A percentile compares a stretch with the other conserved stretches of the same genome.
Conservation (phyloP, 192 early-diverging fungal genomes). For the Umbelopsis ramanniana region DNA sequence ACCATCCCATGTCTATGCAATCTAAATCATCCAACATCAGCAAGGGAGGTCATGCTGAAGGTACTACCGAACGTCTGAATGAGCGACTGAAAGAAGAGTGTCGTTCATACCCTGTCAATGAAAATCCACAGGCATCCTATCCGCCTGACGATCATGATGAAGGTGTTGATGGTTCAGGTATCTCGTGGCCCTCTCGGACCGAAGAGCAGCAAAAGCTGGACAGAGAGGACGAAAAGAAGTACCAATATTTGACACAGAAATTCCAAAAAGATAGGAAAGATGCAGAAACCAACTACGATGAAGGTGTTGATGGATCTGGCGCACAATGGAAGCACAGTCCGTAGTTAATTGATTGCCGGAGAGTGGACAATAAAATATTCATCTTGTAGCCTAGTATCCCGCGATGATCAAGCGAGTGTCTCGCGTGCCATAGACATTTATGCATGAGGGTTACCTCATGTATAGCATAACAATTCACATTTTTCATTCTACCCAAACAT, state of each 20-base stretch:
- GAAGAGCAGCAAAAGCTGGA: background rate
- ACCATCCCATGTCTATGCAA: background rate
- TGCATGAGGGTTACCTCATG: no score
- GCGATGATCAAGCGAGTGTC: no score
- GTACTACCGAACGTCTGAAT: conserved; percentile 1
- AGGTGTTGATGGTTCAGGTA: background rate
- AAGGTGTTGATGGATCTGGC: conserved; percentile 10
- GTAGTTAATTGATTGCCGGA: background rate
- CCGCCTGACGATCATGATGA: background rate
- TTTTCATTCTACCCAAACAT: no score
- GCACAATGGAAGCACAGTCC: background rate
- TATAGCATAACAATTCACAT: no score
- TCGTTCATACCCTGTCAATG: background rate
- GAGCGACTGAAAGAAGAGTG: background rate
- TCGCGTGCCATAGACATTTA: no score
- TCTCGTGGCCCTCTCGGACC: conserved; percentile 10
- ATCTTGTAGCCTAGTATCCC: no score
- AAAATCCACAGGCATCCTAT: background rate
- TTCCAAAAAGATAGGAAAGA: background rate
- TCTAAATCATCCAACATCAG: background rate
- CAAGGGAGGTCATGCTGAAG: conserved; percentile 2
- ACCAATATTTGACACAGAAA: background rate
- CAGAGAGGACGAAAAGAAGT: background rate
- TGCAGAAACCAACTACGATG: background rate
- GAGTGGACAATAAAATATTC: no score